Evolutionary conservation across 164 flowering plant species (phyloP).

Genomic region (Berberis thunbergii): DNA sequence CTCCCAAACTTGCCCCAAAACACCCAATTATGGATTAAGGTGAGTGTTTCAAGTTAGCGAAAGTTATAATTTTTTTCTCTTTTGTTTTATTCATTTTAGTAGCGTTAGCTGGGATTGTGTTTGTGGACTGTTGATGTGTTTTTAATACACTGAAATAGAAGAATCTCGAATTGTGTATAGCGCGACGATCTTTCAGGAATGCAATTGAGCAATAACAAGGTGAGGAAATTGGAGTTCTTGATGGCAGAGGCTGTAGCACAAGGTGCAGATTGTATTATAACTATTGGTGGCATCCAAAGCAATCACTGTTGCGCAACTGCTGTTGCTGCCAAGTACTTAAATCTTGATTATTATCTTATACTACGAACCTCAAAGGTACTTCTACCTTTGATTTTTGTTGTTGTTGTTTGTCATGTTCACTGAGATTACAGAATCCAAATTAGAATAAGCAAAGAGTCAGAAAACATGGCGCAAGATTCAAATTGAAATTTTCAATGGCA

Average conservation of each 20-base stretch:
- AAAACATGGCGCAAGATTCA: too few species aligned
- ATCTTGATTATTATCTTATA: conserved; percentile 76
- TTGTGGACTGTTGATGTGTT: not conserved
- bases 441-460: too few species aligned
- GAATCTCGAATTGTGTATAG: conserved; percentile 20
- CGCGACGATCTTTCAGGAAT: conserved; percentile 94
- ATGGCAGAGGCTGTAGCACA: conserved; percentile 75
- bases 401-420: not conserved
- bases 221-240: conserved; percentile 88
- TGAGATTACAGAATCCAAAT: too few species aligned
- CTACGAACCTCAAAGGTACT: conserved; percentile 82
- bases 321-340: conserved; percentile 87
- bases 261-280: conserved; percentile 64
- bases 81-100: not conserved
- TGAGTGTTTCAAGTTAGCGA: conserved; percentile 8
- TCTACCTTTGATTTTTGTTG: not conserved
- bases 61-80: not conserved
- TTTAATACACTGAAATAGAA: not conserved
- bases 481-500: too few species aligned
- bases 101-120: not conserved
- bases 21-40: conserved; percentile 87
- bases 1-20: conserved; percentile 68
- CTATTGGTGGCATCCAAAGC: conserved; percentile 96
- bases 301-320: conserved; percentile 99
- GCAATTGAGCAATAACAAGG: conserved; percentile 98